Base-by-base conservation (phyloP, 257 asterid genomes). In the Penstemon barbatus region DNA sequence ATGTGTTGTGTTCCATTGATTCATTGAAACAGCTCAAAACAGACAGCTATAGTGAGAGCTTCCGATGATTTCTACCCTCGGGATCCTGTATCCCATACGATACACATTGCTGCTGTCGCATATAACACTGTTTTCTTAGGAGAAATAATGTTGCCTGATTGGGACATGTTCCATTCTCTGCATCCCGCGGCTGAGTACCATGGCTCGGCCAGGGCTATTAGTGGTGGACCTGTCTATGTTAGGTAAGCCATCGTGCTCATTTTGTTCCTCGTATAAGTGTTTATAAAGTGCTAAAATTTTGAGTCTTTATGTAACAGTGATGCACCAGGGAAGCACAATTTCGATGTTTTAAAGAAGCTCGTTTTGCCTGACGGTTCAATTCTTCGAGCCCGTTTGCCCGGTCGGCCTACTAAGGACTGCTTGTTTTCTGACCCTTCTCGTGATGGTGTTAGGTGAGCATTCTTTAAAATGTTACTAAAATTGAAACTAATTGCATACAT, bases 61-160 rank as follows among this genome's bases (percentile, higher is more conserved):
- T 91, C 96, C 0, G 97, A 91, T 54, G 98, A 91, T 79, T 91
- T 91, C 86, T 91, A 60, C 66, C 98, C 96, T 0, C 71, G 90
- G 0, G 96, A 89, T 77, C 95, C 98, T 0, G 62, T 65, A 0
- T 87, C 97, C 4, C 98, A 91, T 56, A 91, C 97, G 0, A 91
- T 91, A 72, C 97, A 91, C 82, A 84, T 91, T 13, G 94, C 96
- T 2, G 75, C 96, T 0, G 97, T 91, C 8, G 86, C 96, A 5
- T 91, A 91, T 70, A 91, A 89, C 71, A 87, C 82, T 37, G 80
- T 91, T 12, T 91, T 92, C 83, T 75, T 89, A 0, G 89, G 96
- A 13, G 98, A 89, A 63, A 18, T 89, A 3, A 91, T 89, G 98
- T 80, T 69, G 61, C 88, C 98, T 54, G 82, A 80, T 69, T 74